phyloP scores from a whole-genome alignment of 345 rosid genomes.

The Syzygium grande region DNA sequence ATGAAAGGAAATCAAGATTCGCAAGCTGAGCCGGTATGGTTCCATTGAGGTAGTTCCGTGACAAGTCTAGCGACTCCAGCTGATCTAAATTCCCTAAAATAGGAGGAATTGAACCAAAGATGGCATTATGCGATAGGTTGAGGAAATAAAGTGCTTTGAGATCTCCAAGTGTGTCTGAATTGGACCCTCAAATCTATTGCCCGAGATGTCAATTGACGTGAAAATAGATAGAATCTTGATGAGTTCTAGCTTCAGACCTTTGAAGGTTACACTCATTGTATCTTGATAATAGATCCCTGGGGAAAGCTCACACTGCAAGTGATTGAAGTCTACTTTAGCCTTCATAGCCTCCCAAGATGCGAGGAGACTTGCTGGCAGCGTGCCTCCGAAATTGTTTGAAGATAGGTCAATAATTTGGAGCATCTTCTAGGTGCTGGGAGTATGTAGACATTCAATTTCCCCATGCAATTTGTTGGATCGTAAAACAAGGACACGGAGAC shows the following conservation, averaged over 20 bases:
- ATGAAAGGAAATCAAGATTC: slow-evolving; percentile 13
- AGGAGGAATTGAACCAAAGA: not conserved
- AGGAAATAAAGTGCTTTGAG: slow-evolving; percentile 12
- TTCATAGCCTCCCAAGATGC: slow-evolving; percentile 2
- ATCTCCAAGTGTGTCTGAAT: slow-evolving; percentile 12
- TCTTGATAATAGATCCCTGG: not conserved
- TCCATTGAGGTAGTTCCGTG: slow-evolving; percentile 17
- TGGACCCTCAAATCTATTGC: not conserved
- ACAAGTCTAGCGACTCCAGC: slow-evolving; percentile 12
- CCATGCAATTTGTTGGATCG: slow-evolving; percentile 22
- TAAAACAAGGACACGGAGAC: slow-evolving; percentile 20
- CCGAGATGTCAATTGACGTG: not conserved
- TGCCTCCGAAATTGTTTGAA: slow-evolving; percentile 11
- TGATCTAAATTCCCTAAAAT: not conserved
- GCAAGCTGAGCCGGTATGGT: slow-evolving; percentile 17
- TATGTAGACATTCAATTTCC: slow-evolving; percentile 8
- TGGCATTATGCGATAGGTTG: slow-evolving; percentile 17
- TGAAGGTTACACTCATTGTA: slow-evolving; percentile 23
- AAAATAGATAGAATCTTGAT: not conserved
- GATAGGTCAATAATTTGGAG: slow-evolving; percentile 43
- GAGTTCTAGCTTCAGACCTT: slow-evolving; percentile 24
- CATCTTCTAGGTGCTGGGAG: not conserved
- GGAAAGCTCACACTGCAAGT: not conserved
- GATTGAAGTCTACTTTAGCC: not conserved
- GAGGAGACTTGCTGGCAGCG: not conserved